Percentiles rank a stretch among this genome's conserved stretches.
Evolutionary conservation across 441 rosid species (phyloP).

Genomic region (Syzygium syzygioides): DNA sequence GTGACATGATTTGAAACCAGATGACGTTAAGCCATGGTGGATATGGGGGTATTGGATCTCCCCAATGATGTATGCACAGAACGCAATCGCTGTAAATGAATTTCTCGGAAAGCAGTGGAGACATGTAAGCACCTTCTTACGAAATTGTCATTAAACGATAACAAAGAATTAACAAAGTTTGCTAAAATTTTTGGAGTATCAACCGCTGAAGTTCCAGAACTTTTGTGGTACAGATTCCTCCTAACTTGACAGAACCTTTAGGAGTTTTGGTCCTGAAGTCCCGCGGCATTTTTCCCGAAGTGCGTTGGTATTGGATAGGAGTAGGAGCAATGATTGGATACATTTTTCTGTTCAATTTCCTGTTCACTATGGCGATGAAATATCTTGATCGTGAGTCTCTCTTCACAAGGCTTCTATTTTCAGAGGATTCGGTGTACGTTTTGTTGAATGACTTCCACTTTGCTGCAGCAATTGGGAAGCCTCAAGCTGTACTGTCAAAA

Average conservation of each 20-base stretch:
- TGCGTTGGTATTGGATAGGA: slow-evolving; percentile 84
- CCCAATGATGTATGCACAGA: slow-evolving; percentile 60
- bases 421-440: background rate
- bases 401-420: background rate
- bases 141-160: background rate
- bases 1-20: slow-evolving; percentile 19
- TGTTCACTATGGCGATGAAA: slow-evolving; percentile 54
- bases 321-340: slow-evolving; percentile 57
- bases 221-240: slow-evolving; percentile 34
- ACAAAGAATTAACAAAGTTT: background rate
- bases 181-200: background rate
- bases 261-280: slow-evolving; percentile 58
- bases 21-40: slow-evolving; percentile 57
- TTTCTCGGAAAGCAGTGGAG: slow-evolving; percentile 73
- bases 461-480: background rate
- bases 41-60: slow-evolving; percentile 69
- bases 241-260: slow-evolving; percentile 46
- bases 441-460: background rate
- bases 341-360: slow-evolving; percentile 51
- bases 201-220: background rate
- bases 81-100: slow-evolving; percentile 57
- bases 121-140: slow-evolving; percentile 19
- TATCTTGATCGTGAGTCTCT: slow-evolving; percentile 58
- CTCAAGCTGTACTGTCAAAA: slow-evolving; percentile 36
- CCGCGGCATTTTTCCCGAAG: slow-evolving; percentile 56